phyloP scores from a whole-genome alignment of 1,284 basidiomycete species.

The Anthracocystis setariae region DNA sequence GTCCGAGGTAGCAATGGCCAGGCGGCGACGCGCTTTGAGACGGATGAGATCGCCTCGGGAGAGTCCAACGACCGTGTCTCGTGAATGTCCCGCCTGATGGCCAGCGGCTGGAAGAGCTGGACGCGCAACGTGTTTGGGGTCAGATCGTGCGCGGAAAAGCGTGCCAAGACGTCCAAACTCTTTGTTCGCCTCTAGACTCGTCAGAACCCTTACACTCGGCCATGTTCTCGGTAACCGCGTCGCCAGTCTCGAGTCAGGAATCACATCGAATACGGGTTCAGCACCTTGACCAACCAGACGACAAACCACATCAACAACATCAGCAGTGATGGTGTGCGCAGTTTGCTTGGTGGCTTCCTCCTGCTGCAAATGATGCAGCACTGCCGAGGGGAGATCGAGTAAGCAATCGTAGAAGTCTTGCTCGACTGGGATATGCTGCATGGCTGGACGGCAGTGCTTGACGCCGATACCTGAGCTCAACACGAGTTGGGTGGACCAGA shows the following conservation, averaged over 20 bases:
- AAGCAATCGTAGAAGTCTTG: slow-evolving; percentile 36
- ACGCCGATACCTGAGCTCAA: slow-evolving; percentile 37
- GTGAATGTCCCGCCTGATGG: background rate
- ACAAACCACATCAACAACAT: slow-evolving; percentile 26
- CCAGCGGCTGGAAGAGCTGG: too few relatives aligned
- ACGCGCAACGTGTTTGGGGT: too few relatives aligned
- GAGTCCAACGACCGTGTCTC: slow-evolving; percentile 28
- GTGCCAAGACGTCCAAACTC: slow-evolving; percentile 38
- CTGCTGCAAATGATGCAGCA: slow-evolving; percentile 17
- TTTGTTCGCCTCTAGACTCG: slow-evolving; percentile 36
- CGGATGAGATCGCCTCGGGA: slow-evolving; percentile 42
- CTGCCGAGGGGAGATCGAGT: slow-evolving; percentile 18
- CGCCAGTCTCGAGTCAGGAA: slow-evolving; percentile 10
- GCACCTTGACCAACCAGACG: slow-evolving; percentile 19
- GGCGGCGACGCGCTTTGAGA: slow-evolving; percentile 30
- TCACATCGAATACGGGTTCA: slow-evolving; percentile 29
- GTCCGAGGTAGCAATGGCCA: slow-evolving; percentile 19
- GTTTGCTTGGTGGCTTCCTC: slow-evolving; percentile 8
- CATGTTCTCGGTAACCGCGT: slow-evolving; percentile 34
- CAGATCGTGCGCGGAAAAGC: slow-evolving; percentile 20
- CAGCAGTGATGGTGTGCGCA: slow-evolving; percentile 18
- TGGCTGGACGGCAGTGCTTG: slow-evolving; percentile 32
- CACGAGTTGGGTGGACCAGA: slow-evolving; percentile 40
- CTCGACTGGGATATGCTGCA: slow-evolving; percentile 38
- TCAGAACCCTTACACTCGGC: slow-evolving; percentile 42